Evolutionary conservation across 306 rosid genomes (phyloP).

Genomic region (Sindora glabra): DNA sequence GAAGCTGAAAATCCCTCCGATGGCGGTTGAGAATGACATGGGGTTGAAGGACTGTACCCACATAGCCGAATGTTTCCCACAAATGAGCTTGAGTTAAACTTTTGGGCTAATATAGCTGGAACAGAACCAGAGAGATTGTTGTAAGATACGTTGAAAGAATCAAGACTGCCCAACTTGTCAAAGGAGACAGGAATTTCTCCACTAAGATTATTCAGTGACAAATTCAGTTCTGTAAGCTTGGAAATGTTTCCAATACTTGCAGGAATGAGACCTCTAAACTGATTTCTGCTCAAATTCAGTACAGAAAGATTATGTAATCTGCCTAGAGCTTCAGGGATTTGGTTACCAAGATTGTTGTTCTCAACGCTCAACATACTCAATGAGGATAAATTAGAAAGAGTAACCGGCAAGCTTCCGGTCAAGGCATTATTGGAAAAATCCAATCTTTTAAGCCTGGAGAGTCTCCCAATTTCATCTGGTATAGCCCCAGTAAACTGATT

Average conservation of each 20-base stretch:
- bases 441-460: constrained; percentile 25
- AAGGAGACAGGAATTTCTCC: constrained; percentile 43
- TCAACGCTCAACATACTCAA: constrained; percentile 22
- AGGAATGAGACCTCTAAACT: constrained; percentile 37
- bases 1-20: constrained; percentile 23
- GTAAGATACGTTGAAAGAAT: constrained; percentile 40
- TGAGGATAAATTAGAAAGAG: constrained; percentile 18
- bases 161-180: constrained; percentile 20
- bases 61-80: constrained; percentile 44
- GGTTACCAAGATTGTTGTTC: constrained; percentile 13
- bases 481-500: constrained; percentile 25
- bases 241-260: constrained; percentile 32
- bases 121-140: constrained; percentile 54
- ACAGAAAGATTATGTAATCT: constrained; percentile 34
- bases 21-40: constrained; percentile 39
- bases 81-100: constrained; percentile 48
- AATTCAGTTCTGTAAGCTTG: constrained; percentile 37
- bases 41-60: constrained; percentile 31
- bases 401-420: constrained; percentile 27
- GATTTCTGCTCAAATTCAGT: constrained; percentile 34
- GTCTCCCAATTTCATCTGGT: constrained; percentile 29
- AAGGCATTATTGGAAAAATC: constrained; percentile 32
- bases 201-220: constrained; percentile 41
- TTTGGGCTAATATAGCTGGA: constrained; percentile 27
- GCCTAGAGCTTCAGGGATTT: constrained; percentile 27